Evolutionary conservation across 345 rosid genomes (phyloP).

Genomic region (Excoecaria cochinchinensis): DNA sequence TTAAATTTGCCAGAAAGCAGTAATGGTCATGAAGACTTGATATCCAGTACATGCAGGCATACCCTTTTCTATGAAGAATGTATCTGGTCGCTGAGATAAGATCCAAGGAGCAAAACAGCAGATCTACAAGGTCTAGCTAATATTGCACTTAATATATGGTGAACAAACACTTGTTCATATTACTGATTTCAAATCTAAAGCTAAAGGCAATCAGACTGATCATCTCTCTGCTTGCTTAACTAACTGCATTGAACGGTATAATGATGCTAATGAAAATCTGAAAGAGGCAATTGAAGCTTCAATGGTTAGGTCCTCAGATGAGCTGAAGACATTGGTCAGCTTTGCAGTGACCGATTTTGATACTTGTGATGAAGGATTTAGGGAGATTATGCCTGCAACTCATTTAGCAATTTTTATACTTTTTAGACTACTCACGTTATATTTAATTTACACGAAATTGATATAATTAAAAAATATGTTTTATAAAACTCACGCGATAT

Average conservation of each 20-base stretch:
- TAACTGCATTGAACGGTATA: constrained; percentile 20
- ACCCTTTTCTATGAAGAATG: constrained; percentile 22
- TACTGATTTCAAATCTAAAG: not conserved
- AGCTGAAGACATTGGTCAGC: constrained; percentile 20
- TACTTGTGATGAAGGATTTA: constrained; percentile 22
- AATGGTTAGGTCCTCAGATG: constrained; percentile 3
- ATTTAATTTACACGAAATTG: too few relatives aligned
- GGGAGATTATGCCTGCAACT: too few relatives aligned
- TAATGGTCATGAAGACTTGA: constrained; percentile 19
- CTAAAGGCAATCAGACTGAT: not conserved
- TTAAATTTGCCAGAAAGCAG: not conserved
- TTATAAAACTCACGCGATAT: too few relatives aligned
- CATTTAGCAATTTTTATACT: too few relatives aligned
- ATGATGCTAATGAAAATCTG: constrained; percentile 15
- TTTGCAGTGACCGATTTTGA: constrained; percentile 31
- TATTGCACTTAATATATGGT: constrained; percentile 24
- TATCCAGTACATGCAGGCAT: constrained; percentile 24
- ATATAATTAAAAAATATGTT: too few relatives aligned
- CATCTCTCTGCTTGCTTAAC: constrained; percentile 8
- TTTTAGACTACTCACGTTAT: too few relatives aligned
- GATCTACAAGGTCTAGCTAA: constrained; percentile 27
- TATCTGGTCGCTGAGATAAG: constrained; percentile 21
- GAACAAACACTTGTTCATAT: constrained; percentile 14
- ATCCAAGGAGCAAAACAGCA: constrained; percentile 23
- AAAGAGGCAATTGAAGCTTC: constrained; percentile 18